Evolutionary conservation across 495 filamentous ascomycete species (phyloP), one percentile per base, ranked within the genome.

Genomic region (Podospora pseudoanserina): DNA sequence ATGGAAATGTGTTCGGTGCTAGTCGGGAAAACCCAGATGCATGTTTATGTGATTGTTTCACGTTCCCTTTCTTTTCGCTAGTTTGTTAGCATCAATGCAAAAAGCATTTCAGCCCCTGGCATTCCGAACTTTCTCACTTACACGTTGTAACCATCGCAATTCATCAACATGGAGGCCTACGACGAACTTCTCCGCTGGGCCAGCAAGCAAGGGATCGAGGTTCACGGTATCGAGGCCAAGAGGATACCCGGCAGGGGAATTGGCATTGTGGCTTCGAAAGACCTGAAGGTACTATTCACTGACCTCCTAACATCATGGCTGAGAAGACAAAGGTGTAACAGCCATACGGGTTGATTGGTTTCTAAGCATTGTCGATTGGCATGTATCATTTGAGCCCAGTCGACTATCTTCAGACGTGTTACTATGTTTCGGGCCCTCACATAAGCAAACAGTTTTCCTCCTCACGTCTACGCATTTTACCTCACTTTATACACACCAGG

Each of bases 221-320:
- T 88, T 55, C 82, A 86, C 65, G 87, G 87, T 15, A 86, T 93
- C 64, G 77, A 75, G 19, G 86, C 89, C 49, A 71, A 82, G 77
- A 19, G 79, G 73, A 72, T 94, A 30, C 85, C 87, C 9, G 87
- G 88, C 2, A 82, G 89, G 27, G 92, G 92, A 7, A 78, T 94
- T 13, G 92, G 93, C 27, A 87, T 96, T 65, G 83, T 92, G 53
- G 89, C 92, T 3, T 87, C 86, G 2, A 83, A 83, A 18, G 76
- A 79, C 5, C 84, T 94, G 66, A 76, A 89, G 79, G 92, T 92
- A 63, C n/a, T 6, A 49, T 64, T 23, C 30, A 32, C 0, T 13
- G 2, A 27, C 18, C 16, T n/a, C 13, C 27, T 15, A 15, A 15
- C 57, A 23, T 49, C 15, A 49, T 49, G 23, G 23, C 23, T 23